These are phyloP conservation scores for Aspergillus kassunensis DNA, from an alignment of 495 filamentous ascomycete genomes.

Conservation along the genomic window DNA sequence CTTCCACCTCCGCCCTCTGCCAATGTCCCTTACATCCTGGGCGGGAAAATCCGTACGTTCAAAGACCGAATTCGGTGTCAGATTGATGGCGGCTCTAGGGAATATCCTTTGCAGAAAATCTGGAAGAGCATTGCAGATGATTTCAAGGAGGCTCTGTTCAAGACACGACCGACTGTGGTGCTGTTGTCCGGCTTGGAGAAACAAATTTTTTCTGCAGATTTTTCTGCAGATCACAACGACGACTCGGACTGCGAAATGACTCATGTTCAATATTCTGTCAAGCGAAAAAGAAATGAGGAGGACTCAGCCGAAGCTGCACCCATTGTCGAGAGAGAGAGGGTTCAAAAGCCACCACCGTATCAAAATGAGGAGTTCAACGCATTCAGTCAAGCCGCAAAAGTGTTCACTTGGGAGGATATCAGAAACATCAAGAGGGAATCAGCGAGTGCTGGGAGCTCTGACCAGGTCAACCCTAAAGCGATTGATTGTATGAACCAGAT, in stretches of 20 bases:
- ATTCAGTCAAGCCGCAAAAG: conserved; percentile 13
- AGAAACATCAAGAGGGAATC: conserved; percentile 35
- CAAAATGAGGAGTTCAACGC: conserved; percentile 14
- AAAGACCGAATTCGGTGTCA: conserved; percentile 27
- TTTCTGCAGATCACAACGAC: not conserved
- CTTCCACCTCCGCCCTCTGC: conserved; percentile 54
- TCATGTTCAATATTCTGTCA: conserved; percentile 5
- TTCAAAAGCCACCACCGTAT: conserved; percentile 9
- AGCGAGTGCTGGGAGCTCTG: conserved; percentile 32
- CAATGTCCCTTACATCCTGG: conserved; percentile 34
- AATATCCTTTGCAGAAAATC: conserved; percentile 32
- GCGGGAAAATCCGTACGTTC: conserved; percentile 30
- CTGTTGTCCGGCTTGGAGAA: conserved; percentile 15
- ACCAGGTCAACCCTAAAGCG: conserved; percentile 39
- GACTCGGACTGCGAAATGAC: conserved; percentile 32
- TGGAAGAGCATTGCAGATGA: conserved; percentile 35
- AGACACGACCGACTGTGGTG: conserved; percentile 32
- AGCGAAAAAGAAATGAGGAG: conserved; percentile 18
- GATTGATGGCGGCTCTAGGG: conserved; percentile 31
- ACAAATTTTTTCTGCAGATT: not conserved
- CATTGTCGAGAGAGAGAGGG: not conserved
- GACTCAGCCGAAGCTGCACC: not conserved
- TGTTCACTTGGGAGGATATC: conserved; percentile 31
- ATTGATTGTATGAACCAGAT: conserved; percentile 36
- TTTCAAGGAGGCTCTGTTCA: conserved; percentile 31